phyloP scores from a whole-genome alignment of 495 filamentous ascomycete species.

The Darksidea phi region DNA sequence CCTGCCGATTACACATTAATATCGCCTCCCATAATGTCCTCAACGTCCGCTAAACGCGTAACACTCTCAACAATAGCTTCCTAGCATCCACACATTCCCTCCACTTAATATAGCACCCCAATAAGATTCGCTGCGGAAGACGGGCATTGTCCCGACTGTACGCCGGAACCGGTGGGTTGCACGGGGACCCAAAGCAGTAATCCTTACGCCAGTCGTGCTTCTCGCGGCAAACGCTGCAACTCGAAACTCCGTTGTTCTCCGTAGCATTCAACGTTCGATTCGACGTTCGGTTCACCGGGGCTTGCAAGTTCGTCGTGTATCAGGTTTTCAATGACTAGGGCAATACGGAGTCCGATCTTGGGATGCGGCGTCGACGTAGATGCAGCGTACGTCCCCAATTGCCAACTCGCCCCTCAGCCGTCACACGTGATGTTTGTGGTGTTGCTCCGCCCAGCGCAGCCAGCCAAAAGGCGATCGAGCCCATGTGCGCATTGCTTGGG shows the following conservation, averaged over 20 bases:
- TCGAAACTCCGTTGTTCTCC: no score
- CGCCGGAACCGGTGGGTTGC: constrained; percentile 6
- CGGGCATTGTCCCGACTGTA: constrained; percentile 1
- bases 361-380: background rate
- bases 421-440: background rate
- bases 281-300: no score
- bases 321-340: no score
- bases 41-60: background rate
- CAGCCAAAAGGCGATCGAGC: constrained; percentile 22
- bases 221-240: constrained; percentile 13
- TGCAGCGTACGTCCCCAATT: background rate
- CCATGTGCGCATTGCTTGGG: constrained; percentile 19
- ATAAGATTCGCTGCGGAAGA: constrained; percentile 23
- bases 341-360: no score
- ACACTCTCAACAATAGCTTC: background rate
- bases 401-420: background rate
- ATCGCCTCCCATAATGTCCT: no score
- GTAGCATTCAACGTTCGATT: no score
- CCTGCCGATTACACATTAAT: no score
- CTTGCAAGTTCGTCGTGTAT: no score
- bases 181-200: constrained; percentile 1
- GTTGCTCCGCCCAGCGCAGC: constrained; percentile 9
- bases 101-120: constrained; percentile 3
- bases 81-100: background rate
- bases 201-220: constrained; percentile 8